Conservation (phyloP, 352 stramenopile genomes). For the Phytophthora parvispora region DNA sequence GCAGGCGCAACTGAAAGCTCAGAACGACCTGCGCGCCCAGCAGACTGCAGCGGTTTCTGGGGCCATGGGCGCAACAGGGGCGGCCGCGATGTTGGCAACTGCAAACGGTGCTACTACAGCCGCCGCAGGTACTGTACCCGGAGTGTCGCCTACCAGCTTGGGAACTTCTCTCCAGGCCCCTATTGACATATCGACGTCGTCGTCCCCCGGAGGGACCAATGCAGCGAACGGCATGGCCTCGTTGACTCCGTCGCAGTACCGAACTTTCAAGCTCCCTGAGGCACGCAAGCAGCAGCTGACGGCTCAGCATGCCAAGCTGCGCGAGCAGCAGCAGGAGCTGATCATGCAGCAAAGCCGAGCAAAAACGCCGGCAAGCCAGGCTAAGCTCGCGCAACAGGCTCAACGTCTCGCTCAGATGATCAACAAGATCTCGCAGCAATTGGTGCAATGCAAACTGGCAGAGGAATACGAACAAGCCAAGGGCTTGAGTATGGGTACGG, state of each 20-base stretch:
- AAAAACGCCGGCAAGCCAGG: slow-evolving; percentile 76
- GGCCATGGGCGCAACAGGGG: slow-evolving; percentile 3
- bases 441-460: slow-evolving; percentile 85
- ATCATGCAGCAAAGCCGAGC: slow-evolving; percentile 79
- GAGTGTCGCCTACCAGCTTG: slow-evolving; percentile 29
- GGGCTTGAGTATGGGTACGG: slow-evolving; percentile 45
- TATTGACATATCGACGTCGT: slow-evolving; percentile 53
- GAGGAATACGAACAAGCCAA: slow-evolving; percentile 85
- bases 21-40: slow-evolving; percentile 47
- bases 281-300: slow-evolving; percentile 76
- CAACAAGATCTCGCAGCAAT: slow-evolving; percentile 89
- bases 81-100: slow-evolving; percentile 9
- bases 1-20: slow-evolving; percentile 53
- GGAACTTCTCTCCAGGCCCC: slow-evolving; percentile 54
- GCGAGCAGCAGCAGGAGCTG: slow-evolving; percentile 83
- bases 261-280: slow-evolving; percentile 78
- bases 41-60: slow-evolving; percentile 18
- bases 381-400: slow-evolving; percentile 79
- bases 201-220: slow-evolving; percentile 29
- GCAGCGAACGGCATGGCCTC: slow-evolving; percentile 37
- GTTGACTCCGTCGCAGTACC: slow-evolving; percentile 78
- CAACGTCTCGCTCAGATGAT: slow-evolving; percentile 87
- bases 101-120: slow-evolving; percentile 14
- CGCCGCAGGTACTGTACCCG: slow-evolving; percentile 7
- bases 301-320: slow-evolving; percentile 75